Evolutionary conservation across 331 rosid species (phyloP).

Genomic region (Phaseolus coccineus): DNA sequence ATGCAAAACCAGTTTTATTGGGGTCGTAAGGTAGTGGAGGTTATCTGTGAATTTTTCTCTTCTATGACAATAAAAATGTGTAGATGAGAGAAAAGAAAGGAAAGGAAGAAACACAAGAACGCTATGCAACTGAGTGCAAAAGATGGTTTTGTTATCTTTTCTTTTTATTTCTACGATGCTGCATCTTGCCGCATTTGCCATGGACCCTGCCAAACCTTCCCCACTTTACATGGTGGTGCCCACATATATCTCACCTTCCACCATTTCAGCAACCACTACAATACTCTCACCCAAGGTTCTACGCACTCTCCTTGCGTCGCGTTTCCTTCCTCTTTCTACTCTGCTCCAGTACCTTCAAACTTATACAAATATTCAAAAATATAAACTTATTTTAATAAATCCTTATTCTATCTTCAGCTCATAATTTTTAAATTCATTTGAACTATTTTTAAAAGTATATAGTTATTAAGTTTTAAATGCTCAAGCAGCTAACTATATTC

Average conservation of each 20-base stretch:
- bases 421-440: too few relatives aligned
- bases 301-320: slow-evolving; percentile 22
- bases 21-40: too few relatives aligned
- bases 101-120: not conserved
- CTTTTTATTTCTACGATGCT: slow-evolving; percentile 47
- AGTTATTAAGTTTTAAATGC: too few relatives aligned
- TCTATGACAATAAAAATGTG: not conserved
- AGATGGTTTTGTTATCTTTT: not conserved
- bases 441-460: too few relatives aligned
- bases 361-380: too few relatives aligned
- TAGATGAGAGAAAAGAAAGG: slow-evolving; percentile 4
- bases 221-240: slow-evolving; percentile 39
- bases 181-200: slow-evolving; percentile 75
- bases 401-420: too few relatives aligned
- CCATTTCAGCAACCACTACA: slow-evolving; percentile 35
- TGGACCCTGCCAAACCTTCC: slow-evolving; percentile 62
- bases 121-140: slow-evolving; percentile 16
- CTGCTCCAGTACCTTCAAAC: too few relatives aligned
- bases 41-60: too few relatives aligned
- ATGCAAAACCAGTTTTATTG: too few relatives aligned
- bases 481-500: too few relatives aligned
- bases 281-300: slow-evolving; percentile 18
- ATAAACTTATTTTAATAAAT: too few relatives aligned
- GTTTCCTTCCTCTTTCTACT: slow-evolving; percentile 16
- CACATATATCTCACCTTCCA: slow-evolving; percentile 53